These are phyloP conservation scores for Candida sonorensis DNA, from an alignment of 805 yeast species.

Conservation along the genomic window DNA sequence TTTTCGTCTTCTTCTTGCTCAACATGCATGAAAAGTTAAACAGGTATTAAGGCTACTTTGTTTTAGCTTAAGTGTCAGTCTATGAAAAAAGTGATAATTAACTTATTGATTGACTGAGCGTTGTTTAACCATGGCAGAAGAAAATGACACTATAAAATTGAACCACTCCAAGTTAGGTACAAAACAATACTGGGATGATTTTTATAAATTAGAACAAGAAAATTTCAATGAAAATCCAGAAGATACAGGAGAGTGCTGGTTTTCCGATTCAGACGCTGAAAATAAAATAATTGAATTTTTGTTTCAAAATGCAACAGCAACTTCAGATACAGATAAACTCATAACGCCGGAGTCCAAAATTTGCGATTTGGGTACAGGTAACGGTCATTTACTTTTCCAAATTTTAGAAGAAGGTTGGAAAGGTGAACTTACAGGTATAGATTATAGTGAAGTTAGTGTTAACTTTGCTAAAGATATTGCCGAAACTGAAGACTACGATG, in stretches of 20 bases:
- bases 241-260: conserved; percentile 97
- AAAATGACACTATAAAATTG: conserved; percentile 31
- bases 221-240: conserved; percentile 70
- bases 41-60: too few relatives aligned
- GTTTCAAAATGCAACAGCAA: conserved; percentile 27
- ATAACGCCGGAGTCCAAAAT: conserved; percentile 33
- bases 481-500: conserved; percentile 27
- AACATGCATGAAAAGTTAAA: too few relatives aligned
- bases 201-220: conserved; percentile 63
- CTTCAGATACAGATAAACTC: conserved; percentile 29
- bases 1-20: too few relatives aligned
- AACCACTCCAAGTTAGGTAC: conserved; percentile 84
- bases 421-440: conserved; percentile 66
- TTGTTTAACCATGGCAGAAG: background rate
- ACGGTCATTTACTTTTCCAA: conserved; percentile 81
- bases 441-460: conserved; percentile 79
- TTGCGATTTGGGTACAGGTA: conserved; percentile 91
- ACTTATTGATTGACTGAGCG: background rate
- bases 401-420: conserved; percentile 57
- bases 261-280: conserved; percentile 92
- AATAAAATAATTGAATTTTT: conserved; percentile 71
- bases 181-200: conserved; percentile 84
- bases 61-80: too few relatives aligned
- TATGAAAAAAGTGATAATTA: too few relatives aligned
- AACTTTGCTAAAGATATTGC: conserved; percentile 64